Evolutionary conservation across 2,329 filamentous ascomycete species (phyloP).

Genomic region (Colletotrichum noveboracense): DNA sequence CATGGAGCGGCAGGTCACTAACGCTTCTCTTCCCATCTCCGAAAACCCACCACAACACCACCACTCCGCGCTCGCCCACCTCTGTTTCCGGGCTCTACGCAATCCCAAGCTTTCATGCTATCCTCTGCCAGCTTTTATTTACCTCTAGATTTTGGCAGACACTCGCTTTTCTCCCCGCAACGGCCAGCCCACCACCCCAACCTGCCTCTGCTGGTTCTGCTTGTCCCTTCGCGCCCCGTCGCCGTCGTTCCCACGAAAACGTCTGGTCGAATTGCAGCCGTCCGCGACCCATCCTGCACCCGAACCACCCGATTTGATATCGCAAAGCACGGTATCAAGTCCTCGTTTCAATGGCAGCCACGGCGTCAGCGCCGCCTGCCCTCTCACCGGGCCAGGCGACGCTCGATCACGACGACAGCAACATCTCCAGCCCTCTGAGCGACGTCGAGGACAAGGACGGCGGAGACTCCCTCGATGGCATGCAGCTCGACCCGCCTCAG

Average conservation of each 20-base stretch:
- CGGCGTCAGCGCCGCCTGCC: slow-evolving; percentile 54
- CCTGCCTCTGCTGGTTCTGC: slow-evolving; percentile 19
- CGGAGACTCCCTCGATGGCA: slow-evolving; percentile 69
- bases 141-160: not conserved
- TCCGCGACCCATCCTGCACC: not conserved
- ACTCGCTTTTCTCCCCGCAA: slow-evolving; percentile 2
- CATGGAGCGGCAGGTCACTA: slow-evolving; percentile 23
- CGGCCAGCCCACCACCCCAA: slow-evolving; percentile 16
- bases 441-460: slow-evolving; percentile 84
- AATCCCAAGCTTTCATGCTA: slow-evolving; percentile 15
- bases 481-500: slow-evolving; percentile 43
- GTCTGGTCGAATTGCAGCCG: slow-evolving; percentile 11
- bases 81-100: not conserved
- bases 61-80: slow-evolving; percentile 7
- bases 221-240: slow-evolving; percentile 17
- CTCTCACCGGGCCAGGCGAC: slow-evolving; percentile 51
- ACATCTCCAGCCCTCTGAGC: slow-evolving; percentile 88
- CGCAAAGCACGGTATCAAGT: not conserved
- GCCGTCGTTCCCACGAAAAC: slow-evolving; percentile 17
- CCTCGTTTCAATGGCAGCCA: slow-evolving; percentile 53
- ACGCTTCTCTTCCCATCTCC: slow-evolving; percentile 22
- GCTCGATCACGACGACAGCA: slow-evolving; percentile 66
- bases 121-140: slow-evolving; percentile 4
- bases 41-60: slow-evolving; percentile 24
- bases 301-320: slow-evolving; percentile 1